Base-by-base conservation (phyloP, 306 rosid species). In the Comarum palustre region DNA sequence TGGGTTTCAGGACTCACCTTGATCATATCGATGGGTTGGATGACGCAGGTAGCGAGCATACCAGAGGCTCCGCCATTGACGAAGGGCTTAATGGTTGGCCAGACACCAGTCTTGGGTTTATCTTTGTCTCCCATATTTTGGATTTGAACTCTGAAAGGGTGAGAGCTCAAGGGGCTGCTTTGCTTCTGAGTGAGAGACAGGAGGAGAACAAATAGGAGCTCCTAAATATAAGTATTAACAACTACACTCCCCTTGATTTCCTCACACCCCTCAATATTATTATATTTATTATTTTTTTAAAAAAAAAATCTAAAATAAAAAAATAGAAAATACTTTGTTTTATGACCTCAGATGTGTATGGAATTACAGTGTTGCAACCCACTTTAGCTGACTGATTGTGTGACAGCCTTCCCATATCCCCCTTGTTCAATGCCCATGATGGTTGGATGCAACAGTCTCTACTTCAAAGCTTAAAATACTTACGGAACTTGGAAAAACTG, bases 21-120 rank as follows among this genome's bases (percentile, higher is more conserved):
- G 85, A 95, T 81, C 97, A 95, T 95, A 66, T 95, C 99, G 57
- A 95, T 71, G 77, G 99, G 99, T 46, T 95, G 99, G 71, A 95
- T 91, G 45, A 95, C 96, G 74, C 97, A 91, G 38, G 99, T 95
- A 19, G 99, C 97, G 66, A 95, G 99, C 99, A 95, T 91, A 59
- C 99, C 99, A 39, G 99, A 92, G 57, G 85, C 64, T 38, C 99
- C 99, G 12, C 99, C 99, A 87, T 95, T 95, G 77, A 90, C 82
- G 76, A 95, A 95, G 42, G 99, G 99, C 81, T 95, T 95, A 62
- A 92, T 73, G 36, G 97, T 76, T 20, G 95, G 82, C 99, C 97
- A 95, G 2, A 88, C 87, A 42, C 92, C 93, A 57, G 96, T 69
- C 68, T 83, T 82, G 69, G 86, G 63, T 82, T 92, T 95, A 86